phyloP scores from a whole-genome alignment of 2,329 filamentous ascomycete genomes.

The Ophiostoma perfectum region DNA sequence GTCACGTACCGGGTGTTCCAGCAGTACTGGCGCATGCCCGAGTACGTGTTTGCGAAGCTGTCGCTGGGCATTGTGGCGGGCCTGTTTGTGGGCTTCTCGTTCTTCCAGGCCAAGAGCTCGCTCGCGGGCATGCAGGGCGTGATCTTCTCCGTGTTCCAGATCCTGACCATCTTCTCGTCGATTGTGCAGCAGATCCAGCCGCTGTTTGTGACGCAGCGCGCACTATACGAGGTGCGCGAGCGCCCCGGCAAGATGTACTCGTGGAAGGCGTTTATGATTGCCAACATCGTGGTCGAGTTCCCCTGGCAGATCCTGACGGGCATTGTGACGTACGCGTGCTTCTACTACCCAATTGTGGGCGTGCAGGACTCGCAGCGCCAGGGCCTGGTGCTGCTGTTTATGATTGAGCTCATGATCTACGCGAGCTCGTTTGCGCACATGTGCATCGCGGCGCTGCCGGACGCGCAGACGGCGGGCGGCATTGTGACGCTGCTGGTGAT shows the following conservation, averaged over 20 bases:
- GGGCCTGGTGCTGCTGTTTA: slow-evolving; percentile 59
- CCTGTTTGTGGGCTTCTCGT: slow-evolving; percentile 78
- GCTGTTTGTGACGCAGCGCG: slow-evolving; percentile 73
- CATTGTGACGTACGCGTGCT: slow-evolving; percentile 60
- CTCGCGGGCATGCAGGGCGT: slow-evolving; percentile 77
- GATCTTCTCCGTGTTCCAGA: slow-evolving; percentile 79
- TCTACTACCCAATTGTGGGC: slow-evolving; percentile 75
- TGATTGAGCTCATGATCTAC: slow-evolving; percentile 63
- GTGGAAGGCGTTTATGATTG: slow-evolving; percentile 79
- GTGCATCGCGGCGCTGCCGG: slow-evolving; percentile 63
- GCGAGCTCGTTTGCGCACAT: slow-evolving; percentile 67
- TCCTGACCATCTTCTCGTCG: slow-evolving; percentile 74
- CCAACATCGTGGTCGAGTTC: slow-evolving; percentile 76
- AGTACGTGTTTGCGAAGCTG: slow-evolving; percentile 81
- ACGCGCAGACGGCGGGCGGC: slow-evolving; percentile 61
- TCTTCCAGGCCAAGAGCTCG: slow-evolving; percentile 64
- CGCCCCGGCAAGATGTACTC: slow-evolving; percentile 77
- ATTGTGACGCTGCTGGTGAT: slow-evolving; percentile 55
- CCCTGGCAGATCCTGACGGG: slow-evolving; percentile 73
- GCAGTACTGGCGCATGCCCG: slow-evolving; percentile 85
- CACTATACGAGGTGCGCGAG: slow-evolving; percentile 78
- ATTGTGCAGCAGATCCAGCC: slow-evolving; percentile 77
- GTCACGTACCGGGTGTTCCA: slow-evolving; percentile 73
- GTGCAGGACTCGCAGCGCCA: slow-evolving; percentile 50
- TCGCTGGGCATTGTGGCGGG: slow-evolving; percentile 58